Evolutionary conservation across 768 basidiomycete species (phyloP).

Genomic region (Cystobasidium tubakii): DNA sequence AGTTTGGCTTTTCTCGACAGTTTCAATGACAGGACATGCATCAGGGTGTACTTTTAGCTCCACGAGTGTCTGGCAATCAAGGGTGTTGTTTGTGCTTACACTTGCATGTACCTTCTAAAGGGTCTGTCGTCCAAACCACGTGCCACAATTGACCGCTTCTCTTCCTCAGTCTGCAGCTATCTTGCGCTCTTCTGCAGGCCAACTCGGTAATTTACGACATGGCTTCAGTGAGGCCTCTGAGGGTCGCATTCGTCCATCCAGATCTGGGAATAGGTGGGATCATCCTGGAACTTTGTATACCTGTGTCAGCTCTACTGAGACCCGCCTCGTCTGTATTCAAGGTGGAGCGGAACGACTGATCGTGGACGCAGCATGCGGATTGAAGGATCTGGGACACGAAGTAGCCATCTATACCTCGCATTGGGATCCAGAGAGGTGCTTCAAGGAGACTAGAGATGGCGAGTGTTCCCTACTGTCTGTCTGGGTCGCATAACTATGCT

Average conservation of each 20-base stretch:
- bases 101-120: too few relatives aligned
- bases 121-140: too few relatives aligned
- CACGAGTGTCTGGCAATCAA: too few relatives aligned
- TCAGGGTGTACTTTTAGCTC: too few relatives aligned
- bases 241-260: constrained; percentile 35
- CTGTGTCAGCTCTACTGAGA: not conserved
- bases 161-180: not conserved
- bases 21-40: too few relatives aligned
- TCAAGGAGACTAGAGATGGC: constrained; percentile 91
- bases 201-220: not conserved
- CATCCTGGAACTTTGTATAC: too few relatives aligned
- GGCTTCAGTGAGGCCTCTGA: constrained; percentile 19
- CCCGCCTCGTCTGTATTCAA: constrained; percentile 47
- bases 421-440: constrained; percentile 66
- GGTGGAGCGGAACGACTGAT: constrained; percentile 93
- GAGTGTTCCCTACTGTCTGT: constrained; percentile 43
- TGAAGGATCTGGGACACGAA: constrained; percentile 74
- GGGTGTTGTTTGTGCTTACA: too few relatives aligned
- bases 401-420: constrained; percentile 90
- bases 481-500: too few relatives aligned
- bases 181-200: not conserved
- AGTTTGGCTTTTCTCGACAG: not conserved
- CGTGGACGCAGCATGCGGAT: constrained; percentile 85
- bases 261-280: constrained; percentile 33
- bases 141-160: not conserved